These are phyloP conservation scores for Mucuna pruriens DNA, from an alignment of 306 rosid genomes.

Conservation along the genomic window DNA sequence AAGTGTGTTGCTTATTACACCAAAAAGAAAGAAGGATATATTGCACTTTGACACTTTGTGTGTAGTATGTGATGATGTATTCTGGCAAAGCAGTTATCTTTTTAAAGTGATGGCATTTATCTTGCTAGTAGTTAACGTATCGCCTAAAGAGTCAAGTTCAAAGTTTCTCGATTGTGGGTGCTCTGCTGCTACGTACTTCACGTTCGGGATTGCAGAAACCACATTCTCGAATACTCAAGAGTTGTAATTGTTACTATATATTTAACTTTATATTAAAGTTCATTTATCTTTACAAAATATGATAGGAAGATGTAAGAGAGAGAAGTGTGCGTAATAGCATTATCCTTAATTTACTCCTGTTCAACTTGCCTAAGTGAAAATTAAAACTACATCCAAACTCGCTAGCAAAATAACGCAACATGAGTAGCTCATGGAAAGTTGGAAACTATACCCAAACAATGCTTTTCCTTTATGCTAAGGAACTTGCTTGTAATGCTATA, in stretches of 20 bases:
- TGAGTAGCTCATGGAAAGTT: too few species aligned
- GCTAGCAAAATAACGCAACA: too few species aligned
- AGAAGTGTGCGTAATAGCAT: too few species aligned
- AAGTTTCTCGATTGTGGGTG: background rate
- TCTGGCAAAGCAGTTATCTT: background rate
- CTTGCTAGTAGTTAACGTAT: background rate
- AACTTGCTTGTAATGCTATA: too few species aligned
- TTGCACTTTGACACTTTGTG: constrained; percentile 18
- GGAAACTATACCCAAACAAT: too few species aligned
- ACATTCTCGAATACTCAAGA: background rate
- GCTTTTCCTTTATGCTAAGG: too few species aligned
- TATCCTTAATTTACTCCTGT: too few species aligned
- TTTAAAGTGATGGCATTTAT: background rate
- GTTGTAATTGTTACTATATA: too few species aligned
- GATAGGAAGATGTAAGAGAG: too few species aligned
- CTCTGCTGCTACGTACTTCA: background rate
- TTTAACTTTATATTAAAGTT: background rate
- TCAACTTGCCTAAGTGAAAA: too few species aligned
- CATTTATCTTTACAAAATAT: background rate
- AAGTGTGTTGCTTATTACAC: constrained; percentile 5
- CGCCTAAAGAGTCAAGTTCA: background rate
- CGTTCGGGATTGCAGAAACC: background rate
- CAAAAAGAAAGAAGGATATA: constrained; percentile 21
- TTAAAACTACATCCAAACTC: too few species aligned
- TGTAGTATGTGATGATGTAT: background rate